These are phyloP conservation scores for Intubia oerlemansii DNA, from an alignment of 2,329 filamentous ascomycete genomes.

Conservation along the genomic window DNA sequence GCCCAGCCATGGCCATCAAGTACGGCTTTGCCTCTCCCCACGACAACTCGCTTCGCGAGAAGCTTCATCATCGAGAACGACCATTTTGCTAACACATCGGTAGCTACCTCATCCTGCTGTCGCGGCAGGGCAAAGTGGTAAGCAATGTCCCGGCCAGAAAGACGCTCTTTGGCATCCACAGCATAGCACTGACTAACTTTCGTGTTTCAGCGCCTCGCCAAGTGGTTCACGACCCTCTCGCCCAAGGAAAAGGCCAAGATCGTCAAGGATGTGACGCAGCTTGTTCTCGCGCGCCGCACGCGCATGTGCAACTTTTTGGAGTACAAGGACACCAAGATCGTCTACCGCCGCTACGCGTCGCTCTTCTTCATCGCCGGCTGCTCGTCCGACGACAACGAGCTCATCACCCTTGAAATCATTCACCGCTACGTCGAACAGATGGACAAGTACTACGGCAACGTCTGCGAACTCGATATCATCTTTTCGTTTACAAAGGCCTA, in stretches of 20 bases:
- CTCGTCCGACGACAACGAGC: slow-evolving; percentile 90
- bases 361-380: slow-evolving; percentile 98
- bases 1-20: too few species aligned
- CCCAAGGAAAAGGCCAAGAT: slow-evolving; percentile 99
- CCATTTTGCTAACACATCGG: too few species aligned
- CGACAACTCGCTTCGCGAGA: too few species aligned
- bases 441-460: slow-evolving; percentile 99
- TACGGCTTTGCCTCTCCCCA: too few species aligned
- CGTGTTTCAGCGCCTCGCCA: slow-evolving; percentile 73
- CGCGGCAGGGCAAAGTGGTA: slow-evolving; percentile 98
- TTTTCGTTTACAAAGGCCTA: slow-evolving; percentile 99
- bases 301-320: slow-evolving; percentile 99
- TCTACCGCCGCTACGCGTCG: slow-evolving; percentile 95
- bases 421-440: slow-evolving; percentile 99
- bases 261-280: slow-evolving; percentile 97
- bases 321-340: slow-evolving; percentile 97
- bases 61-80: too few species aligned
- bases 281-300: slow-evolving; percentile 83
- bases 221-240: slow-evolving; percentile 97
- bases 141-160: slow-evolving; percentile 13
- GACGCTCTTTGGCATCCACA: too few species aligned
- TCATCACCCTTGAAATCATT: slow-evolving; percentile 95
- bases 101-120: slow-evolving; percentile 94
- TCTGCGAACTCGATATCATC: slow-evolving; percentile 98
- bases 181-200: not conserved